A percentile compares a stretch with the other conserved stretches of the same genome.
Conservation (phyloP, 352 stramenopile species). For the Phytophthora quininea region DNA sequence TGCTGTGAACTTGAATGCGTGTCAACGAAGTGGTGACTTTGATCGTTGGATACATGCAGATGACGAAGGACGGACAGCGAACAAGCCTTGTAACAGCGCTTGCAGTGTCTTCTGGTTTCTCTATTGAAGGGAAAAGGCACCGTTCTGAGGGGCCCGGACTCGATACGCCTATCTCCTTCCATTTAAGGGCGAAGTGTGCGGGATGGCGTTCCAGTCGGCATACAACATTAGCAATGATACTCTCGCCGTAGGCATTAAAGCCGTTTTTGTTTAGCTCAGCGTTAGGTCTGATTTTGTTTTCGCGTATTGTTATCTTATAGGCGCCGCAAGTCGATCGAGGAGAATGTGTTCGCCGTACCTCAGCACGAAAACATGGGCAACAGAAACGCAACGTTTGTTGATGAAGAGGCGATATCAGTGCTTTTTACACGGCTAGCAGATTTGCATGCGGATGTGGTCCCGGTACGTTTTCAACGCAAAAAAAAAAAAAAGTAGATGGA, state of each 20-base stretch:
- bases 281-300: constrained; percentile 14
- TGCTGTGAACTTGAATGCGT: neutral
- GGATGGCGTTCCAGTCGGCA: constrained; percentile 4
- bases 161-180: neutral
- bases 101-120: neutral
- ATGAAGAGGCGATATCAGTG: neutral
- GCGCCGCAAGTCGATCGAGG: neutral
- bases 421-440: constrained; percentile 4
- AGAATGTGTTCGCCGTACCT: neutral
- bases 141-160: neutral
- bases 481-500: neutral
- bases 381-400: neutral
- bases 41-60: too few relatives aligned
- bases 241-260: neutral
- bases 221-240: constrained; percentile 20
- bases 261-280: constrained; percentile 9
- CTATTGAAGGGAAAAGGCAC: neutral
- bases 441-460: constrained; percentile 6
- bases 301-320: neutral
- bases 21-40: neutral
- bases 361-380: constrained; percentile 5
- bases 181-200: neutral
- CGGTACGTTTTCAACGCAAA: constrained; percentile 7
- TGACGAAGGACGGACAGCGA: neutral
- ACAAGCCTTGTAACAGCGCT: neutral